A percentile compares a stretch with the other conserved stretches of the same genome.
phyloP scores from a whole-genome alignment of 2,329 filamentous ascomycete species.

The Ascochyta pisi region DNA sequence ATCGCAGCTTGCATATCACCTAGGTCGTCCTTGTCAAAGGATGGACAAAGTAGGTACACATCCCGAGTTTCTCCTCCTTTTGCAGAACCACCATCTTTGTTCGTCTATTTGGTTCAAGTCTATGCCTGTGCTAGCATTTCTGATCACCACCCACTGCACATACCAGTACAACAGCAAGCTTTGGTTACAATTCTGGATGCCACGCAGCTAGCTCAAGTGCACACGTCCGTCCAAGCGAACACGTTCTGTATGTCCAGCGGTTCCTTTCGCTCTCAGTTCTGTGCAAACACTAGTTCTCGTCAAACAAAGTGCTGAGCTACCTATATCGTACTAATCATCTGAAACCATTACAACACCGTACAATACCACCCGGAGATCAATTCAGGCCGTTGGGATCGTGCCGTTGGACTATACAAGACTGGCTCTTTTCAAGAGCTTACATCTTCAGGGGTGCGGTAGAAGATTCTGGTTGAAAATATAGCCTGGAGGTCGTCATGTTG shows the following conservation, averaged over 20 bases:
- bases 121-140: not conserved
- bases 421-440: not conserved
- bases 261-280: not conserved
- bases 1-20: not conserved
- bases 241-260: conserved; percentile 3
- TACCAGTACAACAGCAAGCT: not conserved
- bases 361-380: not conserved
- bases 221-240: not conserved
- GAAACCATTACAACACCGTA: not conserved
- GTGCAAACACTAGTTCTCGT: not conserved
- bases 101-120: not conserved
- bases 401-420: not conserved
- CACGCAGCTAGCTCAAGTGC: not conserved
- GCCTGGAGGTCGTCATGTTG: not conserved
- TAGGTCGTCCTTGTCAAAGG: not conserved
- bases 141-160: not conserved
- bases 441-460: not conserved
- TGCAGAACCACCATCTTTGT: not conserved
- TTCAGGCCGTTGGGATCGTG: not conserved
- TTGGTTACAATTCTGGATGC: not conserved
- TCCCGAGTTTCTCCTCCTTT: not conserved
- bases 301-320: not conserved
- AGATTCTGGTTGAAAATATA: not conserved
- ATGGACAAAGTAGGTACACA: too few relatives aligned
- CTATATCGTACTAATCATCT: not conserved